Base-by-base conservation (phyloP, 164 flowering plant species). In the Paratinospora sagittata region DNA sequence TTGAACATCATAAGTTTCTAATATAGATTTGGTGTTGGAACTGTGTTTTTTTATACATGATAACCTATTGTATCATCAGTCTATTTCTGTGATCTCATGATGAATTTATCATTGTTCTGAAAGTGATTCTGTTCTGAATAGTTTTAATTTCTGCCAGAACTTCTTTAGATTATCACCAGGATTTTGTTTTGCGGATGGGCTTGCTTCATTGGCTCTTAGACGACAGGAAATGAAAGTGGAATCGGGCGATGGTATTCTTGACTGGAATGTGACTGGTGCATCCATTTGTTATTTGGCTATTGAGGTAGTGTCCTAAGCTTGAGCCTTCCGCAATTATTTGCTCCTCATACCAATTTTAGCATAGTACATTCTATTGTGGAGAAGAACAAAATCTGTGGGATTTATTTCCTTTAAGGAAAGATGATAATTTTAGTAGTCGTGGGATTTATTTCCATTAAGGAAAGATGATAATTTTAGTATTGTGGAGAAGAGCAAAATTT, bases 111-210 rank as follows among this genome's bases (percentile, higher is more conserved):
- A 58, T 58, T 58, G 3, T 21, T 21, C 63, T 21, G 11, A 6
- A 21, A 58, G n/a, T 58, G 26, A 58, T 10, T 7, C 19, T 43
- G 19, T 60, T 39, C 75, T 72, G 70, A 69, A 21, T 66, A 65
- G 39, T 73, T 30, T 45, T 30, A 23, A 45, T 72, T 67, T 70
- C 76, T 78, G 72, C 45, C 97, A 94, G 99, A 91, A 88, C 70
- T 82, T 90, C 76, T 95, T 95, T 82, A 86, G 99, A 81, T 60
- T 95, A 70, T 88, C 96, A 55, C 99, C 99, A 6, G 99, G 97
- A 74, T 95, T 95, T 78, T 95, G 99, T 85, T 91, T 95, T 81
- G 96, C 99, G 73, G 99, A 95, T 85, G 99, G 97, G 60, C 89
- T 95, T 78, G 96, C 99, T 75, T 95, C 99, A 33, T 75, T 95